Percentiles rank a stretch among this genome's conserved stretches.
Evolutionary conservation across 352 stramenopile genomes (phyloP).

Genomic region (Bremia lactucae): DNA sequence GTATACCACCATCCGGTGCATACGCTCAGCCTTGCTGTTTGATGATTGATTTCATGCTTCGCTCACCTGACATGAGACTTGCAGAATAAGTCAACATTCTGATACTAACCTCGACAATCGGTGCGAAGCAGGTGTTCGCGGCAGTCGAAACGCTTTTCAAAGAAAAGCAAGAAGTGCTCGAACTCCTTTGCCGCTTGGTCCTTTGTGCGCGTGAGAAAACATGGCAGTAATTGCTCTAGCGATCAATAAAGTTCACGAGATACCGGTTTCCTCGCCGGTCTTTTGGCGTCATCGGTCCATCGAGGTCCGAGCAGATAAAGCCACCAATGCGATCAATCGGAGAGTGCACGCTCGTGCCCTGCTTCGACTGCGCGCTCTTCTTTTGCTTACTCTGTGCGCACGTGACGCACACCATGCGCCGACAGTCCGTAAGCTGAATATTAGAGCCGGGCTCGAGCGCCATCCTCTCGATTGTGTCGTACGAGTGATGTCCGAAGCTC

Average conservation of each 20-base stretch:
- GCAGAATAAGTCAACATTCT: conserved; percentile 19
- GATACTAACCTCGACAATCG: conserved; percentile 18
- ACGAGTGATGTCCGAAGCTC: not conserved
- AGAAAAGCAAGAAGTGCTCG: conserved; percentile 4
- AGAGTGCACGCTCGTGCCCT: not conserved
- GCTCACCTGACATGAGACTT: conserved; percentile 11
- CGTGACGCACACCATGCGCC: not conserved
- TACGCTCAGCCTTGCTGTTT: conserved; percentile 24
- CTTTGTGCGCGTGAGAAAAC: conserved; percentile 8
- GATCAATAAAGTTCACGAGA: conserved; percentile 12
- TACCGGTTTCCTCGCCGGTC: conserved; percentile 1
- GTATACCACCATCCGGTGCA: conserved; percentile 27
- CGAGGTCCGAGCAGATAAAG: not conserved
- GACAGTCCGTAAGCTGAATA: not conserved
- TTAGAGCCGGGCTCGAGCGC: not conserved
- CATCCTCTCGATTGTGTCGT: not conserved
- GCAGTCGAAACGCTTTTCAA: conserved; percentile 8
- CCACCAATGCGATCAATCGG: not conserved
- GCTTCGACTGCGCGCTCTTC: not conserved
- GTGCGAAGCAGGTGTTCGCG: conserved; percentile 4
- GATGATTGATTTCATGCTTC: conserved; percentile 12
- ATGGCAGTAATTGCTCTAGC: conserved; percentile 11
- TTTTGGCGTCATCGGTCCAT: not conserved
- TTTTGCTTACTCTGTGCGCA: not conserved
- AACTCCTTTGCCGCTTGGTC: conserved; percentile 4